These are phyloP conservation scores for Aspergillus cejpii DNA, from an alignment of 2,329 filamentous ascomycete species.

Conservation along the genomic window DNA sequence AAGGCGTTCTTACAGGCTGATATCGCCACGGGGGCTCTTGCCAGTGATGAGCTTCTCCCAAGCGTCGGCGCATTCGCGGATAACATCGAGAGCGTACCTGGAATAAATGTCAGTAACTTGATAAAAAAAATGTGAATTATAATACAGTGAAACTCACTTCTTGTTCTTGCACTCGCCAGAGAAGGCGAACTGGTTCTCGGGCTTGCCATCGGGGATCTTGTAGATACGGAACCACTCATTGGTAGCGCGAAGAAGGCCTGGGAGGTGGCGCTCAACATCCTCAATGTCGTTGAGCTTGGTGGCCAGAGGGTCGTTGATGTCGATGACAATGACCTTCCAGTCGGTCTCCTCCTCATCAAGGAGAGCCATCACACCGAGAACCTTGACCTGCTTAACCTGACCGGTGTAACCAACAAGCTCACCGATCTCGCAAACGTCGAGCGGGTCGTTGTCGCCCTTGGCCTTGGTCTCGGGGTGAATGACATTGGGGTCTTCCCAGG, in stretches of 20 bases:
- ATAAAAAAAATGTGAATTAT: background rate
- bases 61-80: conserved; percentile 91
- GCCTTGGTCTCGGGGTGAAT: conserved; percentile 98
- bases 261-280: conserved; percentile 97
- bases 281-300: conserved; percentile 96
- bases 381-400: conserved; percentile 99
- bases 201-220: conserved; percentile 99
- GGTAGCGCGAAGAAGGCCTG: conserved; percentile 90
- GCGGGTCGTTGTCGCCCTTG: conserved; percentile 98
- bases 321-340: conserved; percentile 99
- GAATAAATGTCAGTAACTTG: conserved; percentile 13
- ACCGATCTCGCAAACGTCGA: conserved; percentile 99
- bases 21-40: conserved; percentile 69
- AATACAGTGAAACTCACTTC: conserved; percentile 53
- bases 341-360: conserved; percentile 99
- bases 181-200: conserved; percentile 99
- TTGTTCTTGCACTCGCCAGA: conserved; percentile 99
- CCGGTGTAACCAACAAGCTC: conserved; percentile 94
- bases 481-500: conserved; percentile 96
- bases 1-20: conserved; percentile 64
- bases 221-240: conserved; percentile 99
- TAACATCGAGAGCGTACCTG: conserved; percentile 87
- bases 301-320: conserved; percentile 93
- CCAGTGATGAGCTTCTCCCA: conserved; percentile 95
- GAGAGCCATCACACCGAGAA: conserved; percentile 97